A percentile compares a stretch with the other conserved stretches of the same genome.
These are phyloP conservation scores for Boletus semigastroideus DNA, from an alignment of 1,284 basidiomycete species.

Conservation along the genomic window DNA sequence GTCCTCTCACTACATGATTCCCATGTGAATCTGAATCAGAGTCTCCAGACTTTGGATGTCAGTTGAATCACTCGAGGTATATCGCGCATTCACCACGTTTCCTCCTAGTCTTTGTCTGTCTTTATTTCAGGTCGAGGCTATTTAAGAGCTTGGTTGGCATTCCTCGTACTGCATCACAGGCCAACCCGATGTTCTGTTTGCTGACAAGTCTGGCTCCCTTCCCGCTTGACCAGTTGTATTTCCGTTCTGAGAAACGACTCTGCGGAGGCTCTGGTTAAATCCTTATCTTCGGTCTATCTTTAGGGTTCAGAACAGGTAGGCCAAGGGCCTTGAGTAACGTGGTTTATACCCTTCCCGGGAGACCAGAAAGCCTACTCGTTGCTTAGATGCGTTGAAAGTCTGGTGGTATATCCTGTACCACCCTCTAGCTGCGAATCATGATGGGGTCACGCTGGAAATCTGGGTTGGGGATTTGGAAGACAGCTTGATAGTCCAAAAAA, in stretches of 20 bases:
- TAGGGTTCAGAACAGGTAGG: slow-evolving; percentile 59
- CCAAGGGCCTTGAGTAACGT: slow-evolving; percentile 48
- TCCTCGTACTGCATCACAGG: too few relatives aligned
- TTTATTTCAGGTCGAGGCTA: too few relatives aligned
- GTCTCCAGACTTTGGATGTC: too few relatives aligned
- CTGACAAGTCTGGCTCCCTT: slow-evolving; percentile 41
- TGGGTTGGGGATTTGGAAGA: slow-evolving; percentile 38
- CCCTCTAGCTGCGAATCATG: neutral
- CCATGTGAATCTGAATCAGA: too few relatives aligned
- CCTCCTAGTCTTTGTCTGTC: too few relatives aligned
- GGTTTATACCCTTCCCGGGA: slow-evolving; percentile 51
- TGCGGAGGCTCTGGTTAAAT: slow-evolving; percentile 52
- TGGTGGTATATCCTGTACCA: slow-evolving; percentile 32
- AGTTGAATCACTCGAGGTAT: too few relatives aligned
- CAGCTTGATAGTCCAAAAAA: slow-evolving; percentile 36
- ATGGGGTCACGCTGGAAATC: slow-evolving; percentile 32
- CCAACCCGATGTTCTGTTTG: too few relatives aligned
- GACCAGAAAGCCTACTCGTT: slow-evolving; percentile 50
- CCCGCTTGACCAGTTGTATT: slow-evolving; percentile 22
- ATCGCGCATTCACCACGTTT: too few relatives aligned
- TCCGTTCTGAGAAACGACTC: slow-evolving; percentile 33
- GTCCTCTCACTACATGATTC: slow-evolving; percentile 2
- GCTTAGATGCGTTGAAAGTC: slow-evolving; percentile 63
- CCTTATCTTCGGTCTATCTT: slow-evolving; percentile 51
- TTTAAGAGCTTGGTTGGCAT: slow-evolving; percentile 47